phyloP scores from a whole-genome alignment of 169 alveolate genomes.

The Plasmodium ovale region DNA sequence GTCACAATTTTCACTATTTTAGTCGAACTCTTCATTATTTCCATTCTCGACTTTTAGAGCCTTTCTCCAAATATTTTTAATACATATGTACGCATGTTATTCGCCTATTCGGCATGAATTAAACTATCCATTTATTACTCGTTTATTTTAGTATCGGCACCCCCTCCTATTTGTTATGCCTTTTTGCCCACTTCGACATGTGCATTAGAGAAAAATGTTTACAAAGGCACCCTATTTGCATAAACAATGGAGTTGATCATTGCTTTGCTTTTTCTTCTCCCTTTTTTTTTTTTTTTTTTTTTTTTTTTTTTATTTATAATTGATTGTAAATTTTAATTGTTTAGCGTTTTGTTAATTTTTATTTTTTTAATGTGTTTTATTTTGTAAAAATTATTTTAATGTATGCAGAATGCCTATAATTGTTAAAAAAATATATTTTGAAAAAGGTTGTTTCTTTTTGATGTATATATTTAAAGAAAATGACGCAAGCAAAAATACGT shows the following conservation, averaged over 20 bases:
- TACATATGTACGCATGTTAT: too few relatives aligned
- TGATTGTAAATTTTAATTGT: background rate
- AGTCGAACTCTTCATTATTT: too few relatives aligned
- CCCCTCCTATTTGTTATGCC: too few relatives aligned
- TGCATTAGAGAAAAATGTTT: too few relatives aligned
- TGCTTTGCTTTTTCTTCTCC: background rate
- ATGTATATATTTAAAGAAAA: background rate
- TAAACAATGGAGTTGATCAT: too few relatives aligned
- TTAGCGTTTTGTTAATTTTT: background rate
- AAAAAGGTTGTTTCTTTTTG: background rate
- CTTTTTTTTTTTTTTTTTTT: background rate
- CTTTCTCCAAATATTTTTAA: too few relatives aligned
- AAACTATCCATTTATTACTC: too few relatives aligned
- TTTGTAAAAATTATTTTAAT: constrained; percentile 40
- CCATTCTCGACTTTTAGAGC: too few relatives aligned
- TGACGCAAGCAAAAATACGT: background rate
- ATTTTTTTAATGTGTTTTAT: constrained; percentile 1
- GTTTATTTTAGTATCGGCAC: too few relatives aligned
- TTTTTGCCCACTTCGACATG: background rate
- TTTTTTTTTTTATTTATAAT: constrained; percentile 4
- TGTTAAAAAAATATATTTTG: constrained; percentile 7
- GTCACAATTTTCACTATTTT: too few relatives aligned
- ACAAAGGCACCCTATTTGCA: too few relatives aligned
- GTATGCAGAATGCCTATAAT: constrained; percentile 1
- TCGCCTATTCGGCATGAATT: too few relatives aligned